Conservation (phyloP, 176 grass and related monocot species). For the Pontederia paniculata region DNA sequence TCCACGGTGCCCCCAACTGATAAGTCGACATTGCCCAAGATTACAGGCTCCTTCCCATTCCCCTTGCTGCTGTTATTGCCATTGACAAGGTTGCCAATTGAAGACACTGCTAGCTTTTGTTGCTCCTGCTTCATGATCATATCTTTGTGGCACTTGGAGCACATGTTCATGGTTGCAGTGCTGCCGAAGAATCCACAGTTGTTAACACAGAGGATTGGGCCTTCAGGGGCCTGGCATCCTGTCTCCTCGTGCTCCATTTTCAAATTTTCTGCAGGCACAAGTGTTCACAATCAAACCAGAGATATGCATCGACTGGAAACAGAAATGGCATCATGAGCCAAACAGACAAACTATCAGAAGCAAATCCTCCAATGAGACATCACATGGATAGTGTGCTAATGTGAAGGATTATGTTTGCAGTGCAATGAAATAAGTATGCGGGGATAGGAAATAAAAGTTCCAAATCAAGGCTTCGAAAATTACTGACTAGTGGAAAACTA, state of each 20-base stretch:
- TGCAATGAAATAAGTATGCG: no score
- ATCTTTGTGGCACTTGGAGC: conserved; percentile 53
- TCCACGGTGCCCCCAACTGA: not conserved
- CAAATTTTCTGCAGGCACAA: conserved; percentile 16
- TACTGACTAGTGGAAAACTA: no score
- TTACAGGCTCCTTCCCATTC: not conserved
- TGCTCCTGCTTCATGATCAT: not conserved
- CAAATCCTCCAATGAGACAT: no score
- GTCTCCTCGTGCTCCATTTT: conserved; percentile 45
- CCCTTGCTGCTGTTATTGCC: not conserved
- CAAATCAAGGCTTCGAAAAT: no score
- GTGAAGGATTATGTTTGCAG: no score
- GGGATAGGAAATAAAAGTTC: no score
- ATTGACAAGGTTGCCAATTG: not conserved
- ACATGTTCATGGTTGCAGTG: conserved; percentile 38
- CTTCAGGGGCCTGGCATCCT: conserved; percentile 29
- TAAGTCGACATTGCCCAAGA: not conserved
- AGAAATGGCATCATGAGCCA: no score
- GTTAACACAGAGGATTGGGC: conserved; percentile 42
- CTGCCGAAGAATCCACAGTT: conserved; percentile 66
- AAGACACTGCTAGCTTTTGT: conserved; percentile 19
- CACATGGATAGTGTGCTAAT: no score
- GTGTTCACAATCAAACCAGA: no score
- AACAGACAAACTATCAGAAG: no score
- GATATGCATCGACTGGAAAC: no score